Evolutionary conservation across 495 filamentous ascomycete species (phyloP).

Genomic region (Hypomontagnella submonticulosa): DNA sequence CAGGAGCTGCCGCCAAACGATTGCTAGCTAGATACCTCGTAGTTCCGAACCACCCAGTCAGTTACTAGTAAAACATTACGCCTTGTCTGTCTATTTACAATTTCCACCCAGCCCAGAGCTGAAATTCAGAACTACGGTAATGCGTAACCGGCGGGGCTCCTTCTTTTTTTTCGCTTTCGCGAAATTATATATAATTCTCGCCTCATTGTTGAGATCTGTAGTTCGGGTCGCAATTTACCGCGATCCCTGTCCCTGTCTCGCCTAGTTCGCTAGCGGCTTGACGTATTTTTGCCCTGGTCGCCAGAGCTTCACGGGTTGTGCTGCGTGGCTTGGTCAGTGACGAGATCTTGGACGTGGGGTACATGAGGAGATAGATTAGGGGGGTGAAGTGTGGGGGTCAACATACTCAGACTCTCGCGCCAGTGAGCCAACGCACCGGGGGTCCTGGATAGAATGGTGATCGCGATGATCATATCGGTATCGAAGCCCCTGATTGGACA

Average conservation of each 20-base stretch:
- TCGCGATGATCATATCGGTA: slow-evolving; percentile 42
- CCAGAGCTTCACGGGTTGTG: slow-evolving; percentile 48
- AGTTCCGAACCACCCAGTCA: too few relatives aligned
- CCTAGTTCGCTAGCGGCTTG: slow-evolving; percentile 39
- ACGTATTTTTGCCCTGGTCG: slow-evolving; percentile 45
- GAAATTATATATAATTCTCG: not conserved
- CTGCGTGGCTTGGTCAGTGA: slow-evolving; percentile 28
- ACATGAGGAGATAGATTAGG: too few relatives aligned
- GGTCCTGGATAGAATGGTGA: slow-evolving; percentile 45
- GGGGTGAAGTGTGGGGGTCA: not conserved
- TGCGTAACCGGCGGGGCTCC: too few relatives aligned
- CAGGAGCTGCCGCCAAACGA: too few relatives aligned
- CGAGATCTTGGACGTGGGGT: slow-evolving; percentile 7
- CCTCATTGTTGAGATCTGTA: not conserved
- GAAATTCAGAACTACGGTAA: too few relatives aligned
- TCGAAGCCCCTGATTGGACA: slow-evolving; percentile 39
- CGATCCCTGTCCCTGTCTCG: not conserved
- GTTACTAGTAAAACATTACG: too few relatives aligned
- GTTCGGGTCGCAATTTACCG: not conserved
- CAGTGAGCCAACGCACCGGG: slow-evolving; percentile 48
- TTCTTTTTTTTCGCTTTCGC: not conserved
- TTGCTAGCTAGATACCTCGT: too few relatives aligned
- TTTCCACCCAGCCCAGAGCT: too few relatives aligned
- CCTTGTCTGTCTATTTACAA: too few relatives aligned
- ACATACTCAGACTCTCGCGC: slow-evolving; percentile 49